Conservation (phyloP, 495 filamentous ascomycete genomes). For the Mytilinidion resinicola region DNA sequence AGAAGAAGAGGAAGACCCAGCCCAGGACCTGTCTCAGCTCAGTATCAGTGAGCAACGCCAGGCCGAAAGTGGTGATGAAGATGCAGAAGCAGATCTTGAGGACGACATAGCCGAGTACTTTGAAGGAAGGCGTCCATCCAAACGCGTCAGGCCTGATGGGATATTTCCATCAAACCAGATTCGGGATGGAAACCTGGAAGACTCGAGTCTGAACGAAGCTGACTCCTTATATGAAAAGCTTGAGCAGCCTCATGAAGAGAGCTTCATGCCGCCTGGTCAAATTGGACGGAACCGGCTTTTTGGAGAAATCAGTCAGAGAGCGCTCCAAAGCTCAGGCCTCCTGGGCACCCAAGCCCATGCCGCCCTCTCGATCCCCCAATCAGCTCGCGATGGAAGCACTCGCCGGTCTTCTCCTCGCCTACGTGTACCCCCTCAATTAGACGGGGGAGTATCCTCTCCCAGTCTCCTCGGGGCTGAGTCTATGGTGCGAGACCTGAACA, state of each 20-base stretch:
- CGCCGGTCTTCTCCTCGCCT: neutral
- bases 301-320: slow-evolving; percentile 71
- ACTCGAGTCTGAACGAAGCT: slow-evolving; percentile 32
- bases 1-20: slow-evolving; percentile 48
- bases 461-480: slow-evolving; percentile 64
- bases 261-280: slow-evolving; percentile 8
- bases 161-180: slow-evolving; percentile 27
- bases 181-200: slow-evolving; percentile 25
- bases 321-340: slow-evolving; percentile 57
- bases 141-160: slow-evolving; percentile 31
- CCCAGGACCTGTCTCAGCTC: slow-evolving; percentile 59
- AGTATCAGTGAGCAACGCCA: slow-evolving; percentile 47
- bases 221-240: slow-evolving; percentile 11
- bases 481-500: slow-evolving; percentile 59
- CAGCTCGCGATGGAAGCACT: neutral
- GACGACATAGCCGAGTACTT: slow-evolving; percentile 19
- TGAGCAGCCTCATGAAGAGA: slow-evolving; percentile 26
- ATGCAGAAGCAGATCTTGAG: slow-evolving; percentile 33
- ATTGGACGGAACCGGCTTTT: slow-evolving; percentile 51
- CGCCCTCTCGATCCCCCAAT: slow-evolving; percentile 20
- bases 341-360: slow-evolving; percentile 34
- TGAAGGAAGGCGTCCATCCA: slow-evolving; percentile 27
- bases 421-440: neutral
- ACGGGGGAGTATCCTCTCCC: slow-evolving; percentile 28
- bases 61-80: slow-evolving; percentile 30